Percentiles rank a stretch among this genome's conserved stretches.
Conservation (phyloP, 2,329 filamentous ascomycete genomes). For the Pseudogymnoascus pannorum region DNA sequence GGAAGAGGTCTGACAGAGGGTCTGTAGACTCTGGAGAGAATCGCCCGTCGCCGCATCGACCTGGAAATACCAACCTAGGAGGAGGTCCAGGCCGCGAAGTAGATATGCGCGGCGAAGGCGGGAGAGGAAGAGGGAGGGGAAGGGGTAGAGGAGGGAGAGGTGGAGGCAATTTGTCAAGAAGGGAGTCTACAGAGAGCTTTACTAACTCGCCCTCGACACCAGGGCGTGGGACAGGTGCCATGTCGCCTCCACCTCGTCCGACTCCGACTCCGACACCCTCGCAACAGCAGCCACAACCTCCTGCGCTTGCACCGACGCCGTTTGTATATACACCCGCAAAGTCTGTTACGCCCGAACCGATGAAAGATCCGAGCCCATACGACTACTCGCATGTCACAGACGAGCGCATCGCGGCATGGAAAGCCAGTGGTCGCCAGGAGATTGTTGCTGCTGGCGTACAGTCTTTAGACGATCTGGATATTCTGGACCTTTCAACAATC, state of each 20-base stretch:
- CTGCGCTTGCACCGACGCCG: not conserved
- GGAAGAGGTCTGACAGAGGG: slow-evolving; percentile 30
- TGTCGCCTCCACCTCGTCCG: slow-evolving; percentile 28
- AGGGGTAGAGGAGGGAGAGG: slow-evolving; percentile 34
- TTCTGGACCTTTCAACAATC: slow-evolving; percentile 59
- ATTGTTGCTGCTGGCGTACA: slow-evolving; percentile 59
- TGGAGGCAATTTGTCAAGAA: slow-evolving; percentile 25
- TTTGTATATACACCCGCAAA: slow-evolving; percentile 11
- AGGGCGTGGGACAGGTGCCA: slow-evolving; percentile 26
- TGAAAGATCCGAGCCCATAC: slow-evolving; percentile 37
- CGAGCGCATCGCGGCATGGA: slow-evolving; percentile 61
- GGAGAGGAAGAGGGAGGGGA: slow-evolving; percentile 39
- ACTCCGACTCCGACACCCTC: slow-evolving; percentile 20
- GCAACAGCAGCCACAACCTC: slow-evolving; percentile 10
- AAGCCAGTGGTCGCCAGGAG: slow-evolving; percentile 55
- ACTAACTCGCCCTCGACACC: slow-evolving; percentile 23
- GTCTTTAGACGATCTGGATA: slow-evolving; percentile 60
- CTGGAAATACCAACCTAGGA: slow-evolving; percentile 45
- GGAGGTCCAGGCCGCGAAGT: slow-evolving; percentile 47
- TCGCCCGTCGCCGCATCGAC: slow-evolving; percentile 56
- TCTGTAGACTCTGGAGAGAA: slow-evolving; percentile 35
- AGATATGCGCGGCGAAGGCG: slow-evolving; percentile 38
- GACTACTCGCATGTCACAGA: slow-evolving; percentile 72
- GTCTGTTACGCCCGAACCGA: slow-evolving; percentile 26
- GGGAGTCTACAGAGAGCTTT: slow-evolving; percentile 23